Evolutionary conservation across 2,329 filamentous ascomycete genomes (phyloP), one percentile per base, ranked within the genome.

Genomic region (Arthrocladium fulminans): DNA sequence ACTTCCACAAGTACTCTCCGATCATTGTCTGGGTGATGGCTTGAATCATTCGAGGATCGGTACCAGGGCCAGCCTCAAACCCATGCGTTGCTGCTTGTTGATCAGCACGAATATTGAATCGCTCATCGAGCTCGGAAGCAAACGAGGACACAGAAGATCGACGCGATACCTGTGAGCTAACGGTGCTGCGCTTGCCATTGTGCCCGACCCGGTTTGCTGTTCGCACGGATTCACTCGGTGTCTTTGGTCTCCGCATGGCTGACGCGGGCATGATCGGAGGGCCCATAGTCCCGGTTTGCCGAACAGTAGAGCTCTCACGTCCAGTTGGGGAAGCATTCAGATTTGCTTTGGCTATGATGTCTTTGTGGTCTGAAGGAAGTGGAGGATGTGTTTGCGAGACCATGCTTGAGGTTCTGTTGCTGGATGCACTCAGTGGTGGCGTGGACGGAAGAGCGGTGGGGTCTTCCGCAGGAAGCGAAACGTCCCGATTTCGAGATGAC

Each of bases 11-110:
- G 65, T 90, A 97, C 65, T 98, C 92, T 48, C 92, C 92, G 62
- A 98, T 97, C 92, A 98, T 98, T 15, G 92, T 97, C 67, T 98
- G 90, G 2, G 92, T 98, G 56, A 98, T 96, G 42, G 92, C 92
- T 70, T 96, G 88, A 58, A 98, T 97, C 88, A 98, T 96, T 59
- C 90, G 86, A 54, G 90, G 90, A 68, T 98, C 92, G 3, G 88
- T 94, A 54, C 79, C 78, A 17, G 81, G 73, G 54, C 78, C 79
- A 23, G 81, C 73, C 8, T 80, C 79, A 51, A 92, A 77, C 12
- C 82, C 83, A 40, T 72, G 67, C 5, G 72, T 60, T 47, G 80
- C 72, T 38, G 71, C 69, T 63, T 77, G 72, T 44, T 76, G 76
- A 49, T 76, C 65, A 20, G 66, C 68, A 9, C 79, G 75, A 34